Evolutionary conservation across 2,329 filamentous ascomycete genomes (phyloP).

Genomic region (Lasiodiplodia theobromae): DNA sequence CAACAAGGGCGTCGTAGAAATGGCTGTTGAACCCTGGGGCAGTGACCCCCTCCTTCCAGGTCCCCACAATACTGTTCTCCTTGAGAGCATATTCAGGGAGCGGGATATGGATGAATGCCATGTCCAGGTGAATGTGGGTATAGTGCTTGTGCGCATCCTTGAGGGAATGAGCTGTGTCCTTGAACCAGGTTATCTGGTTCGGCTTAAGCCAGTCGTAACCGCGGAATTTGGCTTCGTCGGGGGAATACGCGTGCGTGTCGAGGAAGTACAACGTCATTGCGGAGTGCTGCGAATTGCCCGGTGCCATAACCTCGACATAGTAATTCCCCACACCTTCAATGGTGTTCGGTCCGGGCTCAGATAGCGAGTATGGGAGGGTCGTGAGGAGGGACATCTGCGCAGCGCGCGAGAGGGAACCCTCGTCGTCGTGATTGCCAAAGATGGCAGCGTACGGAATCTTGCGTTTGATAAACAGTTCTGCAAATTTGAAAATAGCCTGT

Average conservation of each 20-base stretch:
- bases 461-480: conserved; percentile 80
- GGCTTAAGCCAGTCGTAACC: conserved; percentile 98
- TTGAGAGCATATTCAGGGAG: conserved; percentile 82
- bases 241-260: conserved; percentile 90
- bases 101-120: conserved; percentile 97
- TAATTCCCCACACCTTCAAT: conserved; percentile 96
- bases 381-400: conserved; percentile 87
- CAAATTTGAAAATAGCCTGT: conserved; percentile 90
- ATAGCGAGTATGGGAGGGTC: conserved; percentile 86
- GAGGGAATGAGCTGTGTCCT: conserved; percentile 73
- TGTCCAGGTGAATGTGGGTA: conserved; percentile 89
- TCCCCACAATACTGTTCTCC: conserved; percentile 68
- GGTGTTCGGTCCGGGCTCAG: conserved; percentile 79
- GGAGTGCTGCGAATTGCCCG: conserved; percentile 80
- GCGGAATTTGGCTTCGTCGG: conserved; percentile 84
- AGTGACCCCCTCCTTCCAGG: conserved; percentile 83
- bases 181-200: conserved; percentile 95
- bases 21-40: conserved; percentile 88
- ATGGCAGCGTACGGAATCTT: conserved; percentile 93
- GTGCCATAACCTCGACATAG: conserved; percentile 85
- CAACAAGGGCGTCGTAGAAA: conserved; percentile 88
- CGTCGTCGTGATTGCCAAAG: conserved; percentile 97
- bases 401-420: conserved; percentile 77
- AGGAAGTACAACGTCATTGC: conserved; percentile 94
- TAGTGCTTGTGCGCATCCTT: conserved; percentile 76